Base-by-base conservation (phyloP, 352 stramenopile species). In the Phytophthora fragariae region DNA sequence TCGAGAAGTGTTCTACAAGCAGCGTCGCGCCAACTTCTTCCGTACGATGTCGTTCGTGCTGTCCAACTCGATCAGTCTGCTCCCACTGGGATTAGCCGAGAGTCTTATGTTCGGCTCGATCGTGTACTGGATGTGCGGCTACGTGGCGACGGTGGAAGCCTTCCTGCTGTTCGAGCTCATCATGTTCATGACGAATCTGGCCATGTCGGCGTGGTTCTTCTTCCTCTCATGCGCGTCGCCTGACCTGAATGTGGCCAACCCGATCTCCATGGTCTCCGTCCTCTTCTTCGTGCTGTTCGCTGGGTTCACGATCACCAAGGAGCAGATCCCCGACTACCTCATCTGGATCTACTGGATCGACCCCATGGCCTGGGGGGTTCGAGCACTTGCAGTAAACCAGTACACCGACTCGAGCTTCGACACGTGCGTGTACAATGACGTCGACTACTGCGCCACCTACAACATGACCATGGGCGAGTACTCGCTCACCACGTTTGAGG, bases 31-130 rank as follows among this genome's bases (percentile, higher is more conserved):
- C 49, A 67, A 67, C 37, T 67, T 67, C 33, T 67, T 60, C 61
- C 61, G 62, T n/a, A 62, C 39, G 6, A 29, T 52, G 1, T 69
- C 62, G 2, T 69, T 50, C 39, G 62, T 69, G 62, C 37, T 69
- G 10, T 77, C 73, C 0, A 75, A 54, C 15, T 78, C 77, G 0
- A 63, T 81, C 8, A 73, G 56, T n/a, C 72, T 83, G 27, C 41
- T 89, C 9, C 73, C 84, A 46, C 29, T 86, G 49, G 57, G 59
- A 46, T 1, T 86, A 0, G 62, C 79, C 12, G 90, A 96, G 72
- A 80, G 72, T 12, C 19, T 93, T 1, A 57, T 94, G 24, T 95
- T 95, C 79, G 73, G 75, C 35, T 68, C 70, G 6, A 77, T 85
- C 33, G 65, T 88, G 19, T 88, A 88, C 75, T 88, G 69, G 68